Conservation (phyloP, 2,329 filamentous ascomycete genomes). For the Podosphaera fusca region DNA sequence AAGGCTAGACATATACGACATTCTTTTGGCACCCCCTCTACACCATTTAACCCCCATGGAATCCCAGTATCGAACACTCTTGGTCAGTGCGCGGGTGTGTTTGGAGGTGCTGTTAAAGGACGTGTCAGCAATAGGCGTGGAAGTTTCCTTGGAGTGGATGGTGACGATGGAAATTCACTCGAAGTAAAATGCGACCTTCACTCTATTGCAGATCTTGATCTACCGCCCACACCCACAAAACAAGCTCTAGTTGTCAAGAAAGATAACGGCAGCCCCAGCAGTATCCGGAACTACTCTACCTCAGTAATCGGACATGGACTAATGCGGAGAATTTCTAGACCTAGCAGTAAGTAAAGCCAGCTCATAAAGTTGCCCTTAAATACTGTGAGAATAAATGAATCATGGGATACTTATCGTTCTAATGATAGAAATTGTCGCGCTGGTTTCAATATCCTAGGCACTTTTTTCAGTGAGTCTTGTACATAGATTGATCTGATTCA, state of each 20-base stretch:
- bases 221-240: slow-evolving; percentile 91
- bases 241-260: slow-evolving; percentile 21
- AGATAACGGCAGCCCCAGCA: slow-evolving; percentile 13
- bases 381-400: neutral
- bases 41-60: slow-evolving; percentile 48
- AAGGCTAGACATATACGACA: slow-evolving; percentile 42
- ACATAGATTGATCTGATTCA: too few species aligned
- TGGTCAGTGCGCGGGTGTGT: slow-evolving; percentile 34
- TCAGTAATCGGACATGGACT: slow-evolving; percentile 11
- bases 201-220: slow-evolving; percentile 38
- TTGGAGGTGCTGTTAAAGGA: slow-evolving; percentile 29
- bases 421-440: too few species aligned
- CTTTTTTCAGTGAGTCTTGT: too few species aligned
- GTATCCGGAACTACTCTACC: slow-evolving; percentile 10
- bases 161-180: slow-evolving; percentile 25
- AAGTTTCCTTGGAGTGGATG: slow-evolving; percentile 64
- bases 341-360: slow-evolving; percentile 17
- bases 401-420: too few species aligned
- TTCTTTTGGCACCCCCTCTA: slow-evolving; percentile 58
- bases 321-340: slow-evolving; percentile 12
- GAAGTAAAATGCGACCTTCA: slow-evolving; percentile 41
- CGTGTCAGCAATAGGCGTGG: slow-evolving; percentile 22
- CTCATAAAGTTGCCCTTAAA: slow-evolving; percentile 5
- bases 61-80: slow-evolving; percentile 23
- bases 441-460: too few species aligned